phyloP scores from a whole-genome alignment of 768 basidiomycete genomes.

The Xerocomellus dryophilus region DNA sequence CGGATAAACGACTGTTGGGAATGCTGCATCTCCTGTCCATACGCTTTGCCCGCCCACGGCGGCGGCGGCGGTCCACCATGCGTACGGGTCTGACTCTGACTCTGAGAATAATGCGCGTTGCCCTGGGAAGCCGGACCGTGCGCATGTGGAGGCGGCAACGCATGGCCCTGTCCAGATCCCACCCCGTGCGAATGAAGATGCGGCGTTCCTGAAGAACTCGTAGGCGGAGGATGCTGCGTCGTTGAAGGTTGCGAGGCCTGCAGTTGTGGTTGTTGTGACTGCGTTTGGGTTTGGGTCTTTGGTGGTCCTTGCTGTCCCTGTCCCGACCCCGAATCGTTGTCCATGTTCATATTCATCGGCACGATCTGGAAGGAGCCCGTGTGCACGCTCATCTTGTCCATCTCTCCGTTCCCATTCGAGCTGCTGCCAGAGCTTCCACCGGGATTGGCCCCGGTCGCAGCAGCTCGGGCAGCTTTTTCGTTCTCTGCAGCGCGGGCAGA shows the following conservation, averaged over 20 bases:
- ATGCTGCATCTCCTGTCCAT: conserved; percentile 26
- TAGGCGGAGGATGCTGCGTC: conserved; percentile 9
- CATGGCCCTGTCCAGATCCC: conserved; percentile 8
- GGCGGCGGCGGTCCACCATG: conserved; percentile 25
- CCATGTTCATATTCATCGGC: conserved; percentile 21
- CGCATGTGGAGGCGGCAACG: conserved; percentile 9
- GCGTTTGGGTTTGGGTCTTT: not conserved
- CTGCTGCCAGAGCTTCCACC: conserved; percentile 1
- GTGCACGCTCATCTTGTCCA: conserved; percentile 41
- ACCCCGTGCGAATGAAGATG: conserved; percentile 13
- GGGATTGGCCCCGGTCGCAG: conserved; percentile 32
- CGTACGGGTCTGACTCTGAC: conserved; percentile 6
- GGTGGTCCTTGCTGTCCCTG: conserved; percentile 1
- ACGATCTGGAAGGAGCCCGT: conserved; percentile 60
- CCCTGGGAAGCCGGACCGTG: conserved; percentile 6
- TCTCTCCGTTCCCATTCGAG: conserved; percentile 7
- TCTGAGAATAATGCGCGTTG: conserved; percentile 6
- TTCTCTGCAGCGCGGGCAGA: conserved; percentile 60
- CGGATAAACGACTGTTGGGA: conserved; percentile 49
- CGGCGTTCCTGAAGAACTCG: conserved; percentile 14
- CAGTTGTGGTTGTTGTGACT: not conserved
- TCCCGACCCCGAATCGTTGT: conserved; percentile 13
- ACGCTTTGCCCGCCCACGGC: conserved; percentile 25
- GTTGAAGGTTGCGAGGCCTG: conserved; percentile 10
- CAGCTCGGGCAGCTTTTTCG: conserved; percentile 28